phyloP scores from a whole-genome alignment of 2,329 filamentous ascomycete species.

The Pyrenochaeta sp. region DNA sequence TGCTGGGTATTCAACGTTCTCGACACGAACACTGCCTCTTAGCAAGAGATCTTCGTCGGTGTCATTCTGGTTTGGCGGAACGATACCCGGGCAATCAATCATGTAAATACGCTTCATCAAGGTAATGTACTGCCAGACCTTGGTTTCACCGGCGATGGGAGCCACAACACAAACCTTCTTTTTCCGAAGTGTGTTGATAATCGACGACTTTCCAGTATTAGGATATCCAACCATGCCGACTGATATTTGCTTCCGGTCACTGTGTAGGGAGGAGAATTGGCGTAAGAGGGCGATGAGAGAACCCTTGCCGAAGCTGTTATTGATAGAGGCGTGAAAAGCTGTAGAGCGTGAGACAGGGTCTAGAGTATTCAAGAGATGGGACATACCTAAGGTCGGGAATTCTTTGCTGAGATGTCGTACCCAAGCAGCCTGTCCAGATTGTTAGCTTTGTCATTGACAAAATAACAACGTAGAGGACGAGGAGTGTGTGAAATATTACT shows the following conservation, averaged over 20 bases:
- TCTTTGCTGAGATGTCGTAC: constrained; percentile 87
- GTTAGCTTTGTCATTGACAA: constrained; percentile 34
- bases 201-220: constrained; percentile 94
- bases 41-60: constrained; percentile 87
- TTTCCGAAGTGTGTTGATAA: constrained; percentile 94
- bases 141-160: constrained; percentile 94
- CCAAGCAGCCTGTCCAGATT: constrained; percentile 78
- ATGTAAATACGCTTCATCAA: constrained; percentile 94
- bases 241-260: constrained; percentile 90
- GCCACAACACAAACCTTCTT: constrained; percentile 95
- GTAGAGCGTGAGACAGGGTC: constrained; percentile 5
- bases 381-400: constrained; percentile 75
- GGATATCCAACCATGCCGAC: constrained; percentile 90
- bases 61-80: constrained; percentile 85
- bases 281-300: constrained; percentile 89
- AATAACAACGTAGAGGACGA: constrained; percentile 27
- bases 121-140: constrained; percentile 97
- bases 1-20: constrained; percentile 95
- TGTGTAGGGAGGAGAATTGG: constrained; percentile 90
- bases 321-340: constrained; percentile 93
- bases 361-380: not conserved
- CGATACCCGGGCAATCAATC: constrained; percentile 96
- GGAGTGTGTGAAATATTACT: constrained; percentile 95
- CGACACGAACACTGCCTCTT: constrained; percentile 88
- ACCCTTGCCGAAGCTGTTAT: constrained; percentile 95